phyloP scores from a whole-genome alignment of 768 basidiomycete genomes.

The Termitomyces sp. region DNA sequence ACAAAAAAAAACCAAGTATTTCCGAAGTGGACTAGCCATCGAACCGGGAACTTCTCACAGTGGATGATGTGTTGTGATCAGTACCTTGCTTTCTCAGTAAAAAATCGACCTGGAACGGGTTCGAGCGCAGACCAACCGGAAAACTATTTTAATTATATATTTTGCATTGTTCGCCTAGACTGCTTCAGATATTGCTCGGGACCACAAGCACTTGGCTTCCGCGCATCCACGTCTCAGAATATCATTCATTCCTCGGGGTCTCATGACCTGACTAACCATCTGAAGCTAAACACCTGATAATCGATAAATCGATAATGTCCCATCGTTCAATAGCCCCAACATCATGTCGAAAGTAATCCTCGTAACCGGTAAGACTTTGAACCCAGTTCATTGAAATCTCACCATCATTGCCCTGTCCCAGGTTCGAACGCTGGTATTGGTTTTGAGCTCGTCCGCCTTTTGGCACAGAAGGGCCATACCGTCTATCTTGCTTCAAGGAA shows the following conservation, averaged over 20 bases:
- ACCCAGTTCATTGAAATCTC: neutral
- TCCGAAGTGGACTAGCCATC: neutral
- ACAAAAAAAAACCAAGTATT: too few relatives aligned
- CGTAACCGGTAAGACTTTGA: slow-evolving; percentile 11
- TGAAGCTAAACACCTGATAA: neutral
- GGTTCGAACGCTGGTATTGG: slow-evolving; percentile 43
- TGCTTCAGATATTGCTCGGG: neutral
- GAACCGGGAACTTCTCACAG: neutral
- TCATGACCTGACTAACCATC: neutral
- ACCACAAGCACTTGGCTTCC: too few relatives aligned
- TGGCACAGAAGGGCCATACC: slow-evolving; percentile 36
- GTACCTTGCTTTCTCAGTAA: neutral
- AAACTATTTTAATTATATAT: neutral
- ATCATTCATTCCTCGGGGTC: neutral
- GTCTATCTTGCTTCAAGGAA: slow-evolving; percentile 43
- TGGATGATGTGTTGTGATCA: neutral
- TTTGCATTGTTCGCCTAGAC: neutral
- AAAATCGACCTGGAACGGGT: neutral
- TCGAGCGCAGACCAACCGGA: neutral
- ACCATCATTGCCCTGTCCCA: slow-evolving; percentile 8
- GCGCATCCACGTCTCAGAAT: neutral
- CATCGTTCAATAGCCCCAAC: neutral
- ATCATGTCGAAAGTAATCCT: slow-evolving; percentile 15
- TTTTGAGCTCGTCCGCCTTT: slow-evolving; percentile 36
- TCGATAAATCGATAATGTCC: neutral